Evolutionary conservation across 495 filamentous ascomycete species (phyloP), one percentile per base, ranked within the genome.

Genomic region (Bacidia rubella): DNA sequence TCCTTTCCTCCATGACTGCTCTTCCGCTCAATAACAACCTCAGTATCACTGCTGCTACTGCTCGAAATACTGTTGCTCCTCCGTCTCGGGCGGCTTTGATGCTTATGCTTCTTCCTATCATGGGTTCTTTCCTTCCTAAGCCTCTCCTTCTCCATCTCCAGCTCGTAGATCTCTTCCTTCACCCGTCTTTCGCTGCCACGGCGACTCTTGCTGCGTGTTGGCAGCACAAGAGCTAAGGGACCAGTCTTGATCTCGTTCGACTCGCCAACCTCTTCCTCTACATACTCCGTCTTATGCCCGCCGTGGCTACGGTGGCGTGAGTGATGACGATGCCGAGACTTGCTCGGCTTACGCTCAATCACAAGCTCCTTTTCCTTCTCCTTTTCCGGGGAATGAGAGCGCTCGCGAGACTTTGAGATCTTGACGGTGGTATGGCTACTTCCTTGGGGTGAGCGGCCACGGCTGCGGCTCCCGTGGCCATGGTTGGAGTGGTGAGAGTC

Each of bases 21-120:
- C 50, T 29, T 55, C 46, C 68, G 65, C 57, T 77, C 75, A 57
- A 68, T 69, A 47, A 78, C 67, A 58, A 60, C 60, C 70, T 78
- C 70, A 60, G 71, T 62, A 64, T 81, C 71, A 62, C 78, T 68
- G 59, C 71, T 61, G 63, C 81, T 70, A 62, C 78, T 69, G 53
- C 47, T 50, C 2, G 20, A 17, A 10, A n/a, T 25, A 38, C 32
- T 29, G 19, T 5, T 9, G 41, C 15, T 44, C 12, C 41, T 44
- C 41, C 41, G 7, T 17, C 20, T 44, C 41, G 74, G 70, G 21
- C 74, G 59, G 19, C 78, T 69, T 42, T 80, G 68, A 57, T 80
- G 74, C 24, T 74, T 71, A 2, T 66, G 68, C 17, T 47, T 23
- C 42, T 68, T 63, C 43, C 51, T 60, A 50, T 56, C 54, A 21